Conservation (phyloP, 73 alveolate genomes). For the Symbiodinium natans region DNA sequence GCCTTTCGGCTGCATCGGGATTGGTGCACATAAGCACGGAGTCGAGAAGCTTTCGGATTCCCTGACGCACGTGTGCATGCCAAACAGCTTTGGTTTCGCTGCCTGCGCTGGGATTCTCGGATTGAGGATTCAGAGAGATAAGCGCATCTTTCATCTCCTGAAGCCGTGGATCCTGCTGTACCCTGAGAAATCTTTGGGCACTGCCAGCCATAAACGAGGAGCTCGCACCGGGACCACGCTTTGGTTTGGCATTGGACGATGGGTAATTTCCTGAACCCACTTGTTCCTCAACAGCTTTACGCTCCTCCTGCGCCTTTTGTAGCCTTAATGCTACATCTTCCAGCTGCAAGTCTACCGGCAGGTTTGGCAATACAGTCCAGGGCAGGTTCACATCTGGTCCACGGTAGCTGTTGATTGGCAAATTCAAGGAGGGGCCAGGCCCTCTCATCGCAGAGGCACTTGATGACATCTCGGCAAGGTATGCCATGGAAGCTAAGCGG, state of each 20-base stretch:
- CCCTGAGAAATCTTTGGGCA: slow-evolving; percentile 36
- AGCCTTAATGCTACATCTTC: slow-evolving; percentile 37
- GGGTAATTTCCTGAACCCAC: not conserved
- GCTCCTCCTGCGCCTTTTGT: slow-evolving; percentile 26
- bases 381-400: slow-evolving; percentile 72
- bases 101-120: not conserved
- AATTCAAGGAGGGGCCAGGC: not conserved
- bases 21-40: slow-evolving; percentile 44
- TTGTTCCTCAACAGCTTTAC: not conserved
- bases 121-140: not conserved
- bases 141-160: slow-evolving; percentile 49
- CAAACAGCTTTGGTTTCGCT: slow-evolving; percentile 78
- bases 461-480: no score
- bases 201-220: slow-evolving; percentile 8
- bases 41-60: slow-evolving; percentile 45
- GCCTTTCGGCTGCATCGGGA: slow-evolving; percentile 51
- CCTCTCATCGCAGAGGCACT: no score
- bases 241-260: not conserved
- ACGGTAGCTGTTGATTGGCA: slow-evolving; percentile 15
- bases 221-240: not conserved
- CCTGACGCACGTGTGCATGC: slow-evolving; percentile 11
- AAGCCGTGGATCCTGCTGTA: slow-evolving; percentile 46
- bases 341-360: slow-evolving; percentile 42
- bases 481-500: no score
- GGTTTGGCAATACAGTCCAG: slow-evolving; percentile 23